A percentile compares a stretch with the other conserved stretches of the same genome.
These are phyloP conservation scores for Picochlorum sp. DNA, from an alignment of 139 green algal genomes.

Conservation along the genomic window DNA sequence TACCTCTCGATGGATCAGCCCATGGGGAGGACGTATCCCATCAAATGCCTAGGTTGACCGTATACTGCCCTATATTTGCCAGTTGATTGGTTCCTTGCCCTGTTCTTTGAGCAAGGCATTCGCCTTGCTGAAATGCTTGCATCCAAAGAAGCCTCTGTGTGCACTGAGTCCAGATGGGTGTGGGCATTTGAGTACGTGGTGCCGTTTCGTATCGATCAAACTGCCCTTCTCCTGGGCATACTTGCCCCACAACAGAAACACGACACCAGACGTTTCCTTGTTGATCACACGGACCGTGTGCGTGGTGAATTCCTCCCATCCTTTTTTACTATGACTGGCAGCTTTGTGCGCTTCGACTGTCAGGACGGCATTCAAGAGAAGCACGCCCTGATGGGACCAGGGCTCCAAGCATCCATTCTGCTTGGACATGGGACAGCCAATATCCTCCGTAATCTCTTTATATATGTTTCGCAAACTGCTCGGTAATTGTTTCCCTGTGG, in stretches of 20 bases:
- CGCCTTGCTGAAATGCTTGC: constrained; percentile 70
- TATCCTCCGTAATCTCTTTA: constrained; percentile 68
- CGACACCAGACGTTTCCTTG: constrained; percentile 47
- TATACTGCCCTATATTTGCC: constrained; percentile 38
- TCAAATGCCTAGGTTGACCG: too few relatives aligned
- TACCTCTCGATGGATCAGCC: too few relatives aligned
- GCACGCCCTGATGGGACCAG: constrained; percentile 55
- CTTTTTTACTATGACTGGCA: constrained; percentile 78
- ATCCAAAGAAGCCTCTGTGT: constrained; percentile 80
- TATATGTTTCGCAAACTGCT: constrained; percentile 78
- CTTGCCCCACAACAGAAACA: constrained; percentile 92
- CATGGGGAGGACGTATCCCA: too few relatives aligned
- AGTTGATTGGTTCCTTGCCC: constrained; percentile 69
- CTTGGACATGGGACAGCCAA: constrained; percentile 38
- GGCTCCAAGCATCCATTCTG: constrained; percentile 62
- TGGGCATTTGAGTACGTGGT: constrained; percentile 59
- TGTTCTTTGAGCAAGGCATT: constrained; percentile 61
- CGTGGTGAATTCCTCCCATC: constrained; percentile 91
- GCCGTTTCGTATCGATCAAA: constrained; percentile 40
- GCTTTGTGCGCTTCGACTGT: constrained; percentile 75
- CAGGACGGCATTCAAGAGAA: constrained; percentile 91
- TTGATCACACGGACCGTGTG: constrained; percentile 64
- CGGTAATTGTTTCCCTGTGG: constrained; percentile 46
- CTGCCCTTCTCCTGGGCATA: constrained; percentile 38
- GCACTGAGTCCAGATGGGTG: constrained; percentile 69